Evolutionary conservation across 352 stramenopile species (phyloP), one percentile per base, ranked within the genome.

Genomic region (Pythium guiyangense): DNA sequence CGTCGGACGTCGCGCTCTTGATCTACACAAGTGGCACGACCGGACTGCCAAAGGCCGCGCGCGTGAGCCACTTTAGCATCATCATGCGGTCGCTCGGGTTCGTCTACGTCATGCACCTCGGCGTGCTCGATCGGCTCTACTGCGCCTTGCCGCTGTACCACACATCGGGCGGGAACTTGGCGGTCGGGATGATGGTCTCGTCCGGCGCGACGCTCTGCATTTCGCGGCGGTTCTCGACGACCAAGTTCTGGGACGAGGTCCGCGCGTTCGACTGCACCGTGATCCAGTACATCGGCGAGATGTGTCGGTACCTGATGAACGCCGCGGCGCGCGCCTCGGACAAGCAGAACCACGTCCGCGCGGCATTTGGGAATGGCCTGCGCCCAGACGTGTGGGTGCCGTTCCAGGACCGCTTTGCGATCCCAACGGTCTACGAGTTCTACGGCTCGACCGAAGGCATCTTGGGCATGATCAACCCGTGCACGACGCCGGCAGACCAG

Each of bases 401-500:
- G 22, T 98, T 97, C 63, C 79, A 96, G 69, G 64, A 80, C 15
- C 80, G 88, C 27, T 97, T 96, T 62, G 64, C 73, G 44, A 93
- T 98, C 47, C 70, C 85, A 6, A 64, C 73, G 9, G 84, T 97
- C 48, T 90, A 84, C 43, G 91, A 98, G 73, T 97, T 98, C 58
- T 98, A 97, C 59, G 90, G 86, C 15, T 89, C 90, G 0, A 97
- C 92, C 0, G 92, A 98, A 65, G 88, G 86, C 1, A 86, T 93
- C 6, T 71, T 88, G 29, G 84, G 73, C 14, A 82, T 96, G 56
- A 52, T 94, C 27, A 96, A 97, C 60, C 52, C 77, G 22, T 96
- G 86, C 54, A 85, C 66, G 50, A 71, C 59, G 12, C 67, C 65
- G 4, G 69, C 56, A 2, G 81, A 91, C 27, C 80, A 77, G 25